These are phyloP conservation scores for Galeopsis tetrahit DNA, from an alignment of 257 asterid species.

Conservation along the genomic window DNA sequence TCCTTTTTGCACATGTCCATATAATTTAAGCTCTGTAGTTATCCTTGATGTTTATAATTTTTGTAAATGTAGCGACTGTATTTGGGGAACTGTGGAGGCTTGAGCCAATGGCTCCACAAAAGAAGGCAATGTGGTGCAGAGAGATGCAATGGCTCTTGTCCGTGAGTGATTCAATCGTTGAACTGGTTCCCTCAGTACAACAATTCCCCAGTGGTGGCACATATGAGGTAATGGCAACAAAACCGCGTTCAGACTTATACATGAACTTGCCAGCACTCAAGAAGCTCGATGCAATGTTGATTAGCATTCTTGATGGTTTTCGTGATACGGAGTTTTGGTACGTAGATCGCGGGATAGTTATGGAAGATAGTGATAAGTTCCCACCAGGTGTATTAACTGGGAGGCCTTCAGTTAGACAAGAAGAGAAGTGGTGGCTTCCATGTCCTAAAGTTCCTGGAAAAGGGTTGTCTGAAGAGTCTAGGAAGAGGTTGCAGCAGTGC, in stretches of 20 bases:
- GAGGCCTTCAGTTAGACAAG: constrained; percentile 94
- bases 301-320: constrained; percentile 87
- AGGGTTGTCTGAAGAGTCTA: constrained; percentile 78
- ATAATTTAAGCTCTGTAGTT: not conserved
- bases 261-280: constrained; percentile 96
- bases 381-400: constrained; percentile 50
- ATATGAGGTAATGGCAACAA: constrained; percentile 82
- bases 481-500: constrained; percentile 92
- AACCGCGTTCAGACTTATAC: constrained; percentile 80
- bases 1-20: not conserved
- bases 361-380: constrained; percentile 56
- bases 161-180: constrained; percentile 91
- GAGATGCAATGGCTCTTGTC: constrained; percentile 95
- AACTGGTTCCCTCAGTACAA: constrained; percentile 86
- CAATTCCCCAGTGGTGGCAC: constrained; percentile 83
- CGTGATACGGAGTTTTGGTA: constrained; percentile 84
- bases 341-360: constrained; percentile 79
- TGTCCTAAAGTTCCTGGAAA: constrained; percentile 90
- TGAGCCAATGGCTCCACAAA: constrained; percentile 88
- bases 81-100: constrained; percentile 97
- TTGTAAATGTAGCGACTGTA: constrained; percentile 65
- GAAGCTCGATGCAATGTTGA: constrained; percentile 94
- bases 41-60: not conserved
- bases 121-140: constrained; percentile 91
- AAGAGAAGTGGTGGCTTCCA: constrained; percentile 99